Evolutionary conservation across 768 basidiomycete genomes (phyloP).

Genomic region (Termitomyces sp.): DNA sequence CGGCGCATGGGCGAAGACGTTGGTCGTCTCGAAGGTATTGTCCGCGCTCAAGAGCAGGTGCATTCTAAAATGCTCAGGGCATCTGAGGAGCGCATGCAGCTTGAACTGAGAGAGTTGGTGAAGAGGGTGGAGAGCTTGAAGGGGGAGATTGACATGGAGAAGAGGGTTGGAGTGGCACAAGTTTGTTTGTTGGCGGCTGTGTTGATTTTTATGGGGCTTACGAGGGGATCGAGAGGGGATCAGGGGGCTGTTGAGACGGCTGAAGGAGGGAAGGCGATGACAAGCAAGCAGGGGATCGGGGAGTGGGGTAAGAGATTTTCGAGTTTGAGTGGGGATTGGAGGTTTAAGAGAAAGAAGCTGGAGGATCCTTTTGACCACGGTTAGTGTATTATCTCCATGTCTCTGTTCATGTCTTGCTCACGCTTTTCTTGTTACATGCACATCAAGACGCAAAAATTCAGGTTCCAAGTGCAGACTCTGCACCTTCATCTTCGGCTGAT

Average conservation of each 20-base stretch:
- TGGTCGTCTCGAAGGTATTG: slow-evolving; percentile 70
- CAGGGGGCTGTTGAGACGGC: slow-evolving; percentile 24
- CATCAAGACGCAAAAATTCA: slow-evolving; percentile 11
- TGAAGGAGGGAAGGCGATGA: slow-evolving; percentile 16
- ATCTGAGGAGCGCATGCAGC: slow-evolving; percentile 55
- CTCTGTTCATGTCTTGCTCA: neutral
- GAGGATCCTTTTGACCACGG: slow-evolving; percentile 7
- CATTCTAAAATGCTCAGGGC: slow-evolving; percentile 32
- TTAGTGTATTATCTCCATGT: neutral
- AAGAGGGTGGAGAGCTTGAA: slow-evolving; percentile 68
- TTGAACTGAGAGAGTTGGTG: slow-evolving; percentile 67
- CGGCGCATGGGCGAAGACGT: slow-evolving; percentile 73
- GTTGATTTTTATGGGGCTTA: slow-evolving; percentile 82
- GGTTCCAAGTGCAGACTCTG: slow-evolving; percentile 11
- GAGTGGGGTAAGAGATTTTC: slow-evolving; percentile 56
- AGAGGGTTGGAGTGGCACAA: slow-evolving; percentile 85
- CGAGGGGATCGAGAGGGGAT: slow-evolving; percentile 60
- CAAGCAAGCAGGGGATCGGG: slow-evolving; percentile 23
- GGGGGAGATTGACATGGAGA: slow-evolving; percentile 86
- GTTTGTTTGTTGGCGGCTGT: slow-evolving; percentile 79
- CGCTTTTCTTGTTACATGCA: neutral
- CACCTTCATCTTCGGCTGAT: neutral
- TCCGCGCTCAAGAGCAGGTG: slow-evolving; percentile 67
- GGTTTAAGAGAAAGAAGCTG: slow-evolving; percentile 26
- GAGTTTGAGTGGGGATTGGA: slow-evolving; percentile 52